Evolutionary conservation across 2,329 filamentous ascomycete genomes (phyloP).

Genomic region (Stachybotrys elegans): DNA sequence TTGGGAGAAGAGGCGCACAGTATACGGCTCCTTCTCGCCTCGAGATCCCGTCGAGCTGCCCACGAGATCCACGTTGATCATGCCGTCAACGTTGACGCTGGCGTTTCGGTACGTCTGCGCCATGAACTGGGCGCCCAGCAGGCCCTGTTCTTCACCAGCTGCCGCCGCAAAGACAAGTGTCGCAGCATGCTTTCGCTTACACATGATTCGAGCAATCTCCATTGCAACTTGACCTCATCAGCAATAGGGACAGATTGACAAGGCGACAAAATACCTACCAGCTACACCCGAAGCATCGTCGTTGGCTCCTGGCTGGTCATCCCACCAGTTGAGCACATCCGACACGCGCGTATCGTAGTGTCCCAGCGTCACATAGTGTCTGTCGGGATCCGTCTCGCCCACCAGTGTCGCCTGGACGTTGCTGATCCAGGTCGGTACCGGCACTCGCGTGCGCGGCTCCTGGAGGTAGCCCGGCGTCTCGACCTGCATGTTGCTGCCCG

Average conservation of each 20-base stretch:
- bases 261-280: constrained; percentile 7
- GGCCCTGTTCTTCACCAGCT: constrained; percentile 52
- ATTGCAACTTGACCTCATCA: constrained; percentile 37
- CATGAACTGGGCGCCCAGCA: constrained; percentile 46
- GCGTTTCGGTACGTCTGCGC: constrained; percentile 47
- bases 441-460: constrained; percentile 37
- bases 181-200: constrained; percentile 39
- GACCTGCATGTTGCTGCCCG: constrained; percentile 46
- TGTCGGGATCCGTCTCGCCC: constrained; percentile 40
- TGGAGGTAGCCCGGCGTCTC: constrained; percentile 47
- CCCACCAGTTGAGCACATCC: constrained; percentile 44
- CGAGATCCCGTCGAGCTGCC: constrained; percentile 42
- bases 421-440: constrained; percentile 45
- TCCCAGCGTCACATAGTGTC: constrained; percentile 49
- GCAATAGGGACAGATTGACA: not conserved
- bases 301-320: constrained; percentile 51
- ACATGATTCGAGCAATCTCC: constrained; percentile 49
- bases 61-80: constrained; percentile 55
- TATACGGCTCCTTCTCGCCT: constrained; percentile 40
- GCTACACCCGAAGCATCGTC: constrained; percentile 51
- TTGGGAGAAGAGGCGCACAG: constrained; percentile 50
- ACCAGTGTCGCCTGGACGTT: constrained; percentile 48
- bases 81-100: constrained; percentile 49
- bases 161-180: constrained; percentile 53
- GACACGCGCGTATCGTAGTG: constrained; percentile 51